phyloP scores from a whole-genome alignment of 23 red algal genomes.

The Gracilariopsis chorda region DNA sequence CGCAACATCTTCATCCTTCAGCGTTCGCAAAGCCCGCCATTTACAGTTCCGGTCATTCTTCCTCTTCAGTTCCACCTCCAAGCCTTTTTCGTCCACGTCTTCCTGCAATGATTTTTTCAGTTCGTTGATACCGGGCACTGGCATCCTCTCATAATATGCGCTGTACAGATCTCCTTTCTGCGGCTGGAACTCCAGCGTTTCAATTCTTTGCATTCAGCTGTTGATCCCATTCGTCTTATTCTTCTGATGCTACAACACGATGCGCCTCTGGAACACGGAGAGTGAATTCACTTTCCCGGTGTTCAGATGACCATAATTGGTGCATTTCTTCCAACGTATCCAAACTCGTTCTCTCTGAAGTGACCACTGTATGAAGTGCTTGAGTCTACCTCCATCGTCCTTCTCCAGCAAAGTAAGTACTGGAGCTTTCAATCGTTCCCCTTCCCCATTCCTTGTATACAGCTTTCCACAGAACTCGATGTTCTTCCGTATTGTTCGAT shows the following conservation, averaged over 20 bases:
- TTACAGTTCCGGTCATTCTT: slow-evolving; percentile 43
- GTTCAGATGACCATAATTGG: slow-evolving; percentile 25
- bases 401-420: not conserved
- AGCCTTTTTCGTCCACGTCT: slow-evolving; percentile 27
- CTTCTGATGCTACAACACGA: slow-evolving; percentile 3
- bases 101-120: slow-evolving; percentile 16
- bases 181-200: not conserved
- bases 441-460: not conserved
- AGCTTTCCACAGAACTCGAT: slow-evolving; percentile 19
- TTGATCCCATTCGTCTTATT: not conserved
- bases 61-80: slow-evolving; percentile 20
- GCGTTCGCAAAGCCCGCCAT: slow-evolving; percentile 34
- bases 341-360: slow-evolving; percentile 39
- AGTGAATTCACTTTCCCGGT: not conserved
- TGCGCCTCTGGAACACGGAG: slow-evolving; percentile 26
- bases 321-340: slow-evolving; percentile 32
- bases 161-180: not conserved
- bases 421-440: not conserved
- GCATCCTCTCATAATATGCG: not conserved
- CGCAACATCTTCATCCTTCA: slow-evolving; percentile 16
- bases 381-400: not conserved
- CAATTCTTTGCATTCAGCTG: not conserved
- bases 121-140: not conserved
- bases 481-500: not conserved
- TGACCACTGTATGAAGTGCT: slow-evolving; percentile 4